Percentiles rank a stretch among this genome's conserved stretches.
Evolutionary conservation across 768 basidiomycete genomes (phyloP).

Genomic region (Russula earlei): DNA sequence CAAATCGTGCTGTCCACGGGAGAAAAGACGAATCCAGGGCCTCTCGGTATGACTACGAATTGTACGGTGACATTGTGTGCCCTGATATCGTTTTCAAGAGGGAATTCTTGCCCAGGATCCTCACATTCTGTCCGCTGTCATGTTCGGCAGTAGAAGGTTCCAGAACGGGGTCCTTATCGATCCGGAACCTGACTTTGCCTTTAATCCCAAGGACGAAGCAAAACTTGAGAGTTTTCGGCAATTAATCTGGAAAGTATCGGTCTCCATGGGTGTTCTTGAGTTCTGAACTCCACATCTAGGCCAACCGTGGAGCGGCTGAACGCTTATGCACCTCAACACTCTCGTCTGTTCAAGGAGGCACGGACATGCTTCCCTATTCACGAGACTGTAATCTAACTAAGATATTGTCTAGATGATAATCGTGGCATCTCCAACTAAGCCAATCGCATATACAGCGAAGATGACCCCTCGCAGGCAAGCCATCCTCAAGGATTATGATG

Average conservation of each 20-base stretch:
- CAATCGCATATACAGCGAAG: constrained; percentile 37
- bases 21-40: constrained; percentile 29
- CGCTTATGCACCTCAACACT: constrained; percentile 35
- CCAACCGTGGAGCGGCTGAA: constrained; percentile 35
- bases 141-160: constrained; percentile 30
- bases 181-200: constrained; percentile 22
- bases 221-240: constrained; percentile 23
- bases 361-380: background rate
- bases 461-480: constrained; percentile 30
- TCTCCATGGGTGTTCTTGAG: background rate
- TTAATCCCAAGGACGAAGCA: constrained; percentile 22
- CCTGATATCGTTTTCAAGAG: constrained; percentile 27
- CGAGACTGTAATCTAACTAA: background rate
- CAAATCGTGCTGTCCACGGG: constrained; percentile 28
- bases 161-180: constrained; percentile 29
- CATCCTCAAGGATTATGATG: constrained; percentile 31
- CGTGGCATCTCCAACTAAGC: constrained; percentile 30
- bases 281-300: constrained; percentile 23
- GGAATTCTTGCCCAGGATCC: constrained; percentile 27
- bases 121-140: constrained; percentile 24
- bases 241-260: constrained; percentile 9
- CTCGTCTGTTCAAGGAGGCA: constrained; percentile 40
- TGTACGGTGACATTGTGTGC: background rate
- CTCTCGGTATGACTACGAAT: constrained; percentile 20
- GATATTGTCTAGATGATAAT: constrained; percentile 34